Evolutionary conservation across 208 protist species (phyloP).

Genomic region (Lotmaria passim): DNA sequence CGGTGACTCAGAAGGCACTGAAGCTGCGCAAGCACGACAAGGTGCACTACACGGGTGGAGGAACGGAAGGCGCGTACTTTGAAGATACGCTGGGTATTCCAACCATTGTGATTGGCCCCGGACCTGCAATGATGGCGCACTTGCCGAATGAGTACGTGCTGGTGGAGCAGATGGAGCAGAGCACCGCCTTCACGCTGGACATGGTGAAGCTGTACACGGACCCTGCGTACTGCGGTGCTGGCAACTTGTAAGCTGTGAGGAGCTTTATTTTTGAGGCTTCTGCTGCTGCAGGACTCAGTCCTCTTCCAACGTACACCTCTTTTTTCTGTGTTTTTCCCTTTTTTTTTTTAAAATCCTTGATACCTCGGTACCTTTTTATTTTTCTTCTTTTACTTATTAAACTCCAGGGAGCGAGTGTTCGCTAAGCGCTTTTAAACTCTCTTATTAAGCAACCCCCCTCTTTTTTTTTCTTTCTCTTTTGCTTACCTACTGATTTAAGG

Average conservation of each 20-base stretch:
- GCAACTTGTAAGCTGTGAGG: constrained; percentile 28
- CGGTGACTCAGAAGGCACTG: constrained; percentile 41
- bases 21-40: constrained; percentile 16
- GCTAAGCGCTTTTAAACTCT: no score
- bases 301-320: no score
- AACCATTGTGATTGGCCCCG: constrained; percentile 57
- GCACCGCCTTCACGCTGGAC: constrained; percentile 36
- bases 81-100: constrained; percentile 53
- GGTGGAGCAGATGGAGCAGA: constrained; percentile 44
- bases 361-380: no score
- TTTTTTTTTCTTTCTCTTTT: no score
- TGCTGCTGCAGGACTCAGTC: no score
- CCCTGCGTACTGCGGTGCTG: constrained; percentile 12
- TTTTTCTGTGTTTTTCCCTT: no score
- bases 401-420: no score
- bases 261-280: no score
- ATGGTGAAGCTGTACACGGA: constrained; percentile 41
- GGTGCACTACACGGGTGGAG: constrained; percentile 35
- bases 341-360: no score
- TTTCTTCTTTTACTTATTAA: no score
- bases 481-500: no score
- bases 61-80: constrained; percentile 64
- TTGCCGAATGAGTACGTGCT: constrained; percentile 64
- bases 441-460: no score
- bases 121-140: constrained; percentile 51